Evolutionary conservation across 306 rosid genomes (phyloP), one percentile per base, ranked within the genome.

Genomic region (Rosa multiflora): DNA sequence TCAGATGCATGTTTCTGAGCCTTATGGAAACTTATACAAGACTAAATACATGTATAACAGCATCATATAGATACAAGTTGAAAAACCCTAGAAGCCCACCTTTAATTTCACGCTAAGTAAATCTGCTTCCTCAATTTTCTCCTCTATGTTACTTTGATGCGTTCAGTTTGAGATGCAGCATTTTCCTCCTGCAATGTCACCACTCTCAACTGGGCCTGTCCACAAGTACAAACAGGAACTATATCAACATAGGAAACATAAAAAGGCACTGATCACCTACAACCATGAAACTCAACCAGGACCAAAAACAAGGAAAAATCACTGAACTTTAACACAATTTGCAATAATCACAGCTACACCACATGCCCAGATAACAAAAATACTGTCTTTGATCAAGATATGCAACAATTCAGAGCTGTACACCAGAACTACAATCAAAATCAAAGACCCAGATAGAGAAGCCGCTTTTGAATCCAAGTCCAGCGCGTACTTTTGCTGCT

Each of bases 161-260:
- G 29, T 26, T 26, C 89, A 94, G 79, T 74, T 86, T 2, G 86
- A 89, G 74, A 94, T 17, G 89, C 97, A 39, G 79, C 86, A 78
- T 92, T 95, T 83, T 95, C 97, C 84, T 91, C 99, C 79, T 82
- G 89, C 72, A 92, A 83, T 1, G 95, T 88, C 79, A 82, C 79
- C 88, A 91, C 94, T 82, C 99, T 87, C 76, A 89, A 88, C 59
- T 91, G 97, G 42, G 94, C 98, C 99, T 94, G 88, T 48, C 18
- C 52, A 73, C 10, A 58, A 26, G 29, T 0, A 26, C 29, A 26
- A 26, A 26, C 29, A 26, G 29, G 29, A 26, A 26, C 29, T 26
- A 26, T 0, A 26, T 26, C 29, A 26, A 26, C 29, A 26, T 26
- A 26, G 29, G 29, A 26, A 26, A 26, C 29, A 26, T 26, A 26